Conservation (phyloP, 2,329 filamentous ascomycete species). For the Monascus ruber region DNA sequence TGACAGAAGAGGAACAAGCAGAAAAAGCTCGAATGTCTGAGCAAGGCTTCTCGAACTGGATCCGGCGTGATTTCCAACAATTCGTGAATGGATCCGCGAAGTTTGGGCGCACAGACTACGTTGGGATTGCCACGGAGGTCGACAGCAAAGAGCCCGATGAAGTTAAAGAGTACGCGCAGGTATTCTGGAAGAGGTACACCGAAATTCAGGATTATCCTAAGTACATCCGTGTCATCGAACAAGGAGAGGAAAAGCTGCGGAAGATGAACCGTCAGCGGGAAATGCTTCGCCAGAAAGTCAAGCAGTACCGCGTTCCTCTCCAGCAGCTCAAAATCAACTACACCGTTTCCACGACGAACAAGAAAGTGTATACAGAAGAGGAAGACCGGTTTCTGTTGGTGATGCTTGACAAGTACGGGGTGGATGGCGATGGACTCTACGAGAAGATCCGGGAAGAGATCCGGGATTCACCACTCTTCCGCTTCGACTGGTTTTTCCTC, state of each 20-base stretch:
- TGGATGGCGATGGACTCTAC: slow-evolving; percentile 82
- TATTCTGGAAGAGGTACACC: slow-evolving; percentile 91
- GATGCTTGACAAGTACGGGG: slow-evolving; percentile 79
- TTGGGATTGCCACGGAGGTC: slow-evolving; percentile 74
- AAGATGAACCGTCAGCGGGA: slow-evolving; percentile 88
- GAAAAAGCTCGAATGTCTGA: slow-evolving; percentile 74
- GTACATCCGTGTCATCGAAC: slow-evolving; percentile 78
- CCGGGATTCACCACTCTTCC: slow-evolving; percentile 83
- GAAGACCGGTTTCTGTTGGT: slow-evolving; percentile 93
- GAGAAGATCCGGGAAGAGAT: slow-evolving; percentile 97
- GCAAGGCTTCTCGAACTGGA: slow-evolving; percentile 89
- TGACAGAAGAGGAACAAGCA: slow-evolving; percentile 80
- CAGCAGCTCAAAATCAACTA: slow-evolving; percentile 99
- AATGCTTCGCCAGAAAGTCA: slow-evolving; percentile 89
- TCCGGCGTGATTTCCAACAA: slow-evolving; percentile 93
- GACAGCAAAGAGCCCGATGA: slow-evolving; percentile 81
- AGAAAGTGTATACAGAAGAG: slow-evolving; percentile 98
- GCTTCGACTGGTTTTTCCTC: slow-evolving; percentile 99
- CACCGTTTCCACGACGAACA: slow-evolving; percentile 97
- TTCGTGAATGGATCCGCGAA: slow-evolving; percentile 93
- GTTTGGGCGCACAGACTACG: slow-evolving; percentile 77
- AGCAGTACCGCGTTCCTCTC: slow-evolving; percentile 89
- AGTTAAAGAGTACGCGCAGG: slow-evolving; percentile 81
- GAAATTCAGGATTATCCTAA: slow-evolving; percentile 85
- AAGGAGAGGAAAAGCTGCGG: slow-evolving; percentile 79